These are phyloP conservation scores for Citrullus colocynthis DNA, from an alignment of 306 rosid species.

Conservation along the genomic window DNA sequence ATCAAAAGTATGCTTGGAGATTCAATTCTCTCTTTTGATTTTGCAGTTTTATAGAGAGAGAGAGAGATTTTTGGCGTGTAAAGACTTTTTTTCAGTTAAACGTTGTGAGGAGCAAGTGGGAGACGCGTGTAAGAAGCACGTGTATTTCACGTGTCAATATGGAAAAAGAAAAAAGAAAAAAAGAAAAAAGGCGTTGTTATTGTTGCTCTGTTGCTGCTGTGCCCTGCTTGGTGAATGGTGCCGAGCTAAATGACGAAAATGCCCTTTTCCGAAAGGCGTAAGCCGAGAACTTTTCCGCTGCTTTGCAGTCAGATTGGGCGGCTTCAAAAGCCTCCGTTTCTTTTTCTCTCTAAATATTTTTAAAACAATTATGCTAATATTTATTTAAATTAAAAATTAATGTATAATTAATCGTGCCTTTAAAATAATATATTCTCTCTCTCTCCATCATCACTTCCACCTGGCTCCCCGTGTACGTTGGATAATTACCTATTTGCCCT, in stretches of 20 bases:
- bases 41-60: neutral
- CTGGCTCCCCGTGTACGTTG: neutral
- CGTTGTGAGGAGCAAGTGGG: neutral
- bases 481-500: neutral
- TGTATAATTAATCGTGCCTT: neutral
- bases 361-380: neutral
- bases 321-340: neutral
- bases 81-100: neutral
- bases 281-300: neutral
- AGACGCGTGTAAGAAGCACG: neutral
- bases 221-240: neutral
- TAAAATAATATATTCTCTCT: neutral
- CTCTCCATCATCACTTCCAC: constrained; percentile 1
- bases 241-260: neutral
- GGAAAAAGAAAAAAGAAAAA: neutral
- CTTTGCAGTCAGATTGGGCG: constrained; percentile 3
- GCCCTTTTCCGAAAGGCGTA: neutral
- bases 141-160: neutral
- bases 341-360: too few relatives aligned
- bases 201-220: neutral
- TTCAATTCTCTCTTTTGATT: neutral
- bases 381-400: neutral
- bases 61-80: neutral
- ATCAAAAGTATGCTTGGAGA: neutral
- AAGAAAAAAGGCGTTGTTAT: neutral